A percentile compares a stretch with the other conserved stretches of the same genome.
Evolutionary conservation across 2,329 filamentous ascomycete genomes (phyloP).

Genomic region (Huntiella abstrusa): DNA sequence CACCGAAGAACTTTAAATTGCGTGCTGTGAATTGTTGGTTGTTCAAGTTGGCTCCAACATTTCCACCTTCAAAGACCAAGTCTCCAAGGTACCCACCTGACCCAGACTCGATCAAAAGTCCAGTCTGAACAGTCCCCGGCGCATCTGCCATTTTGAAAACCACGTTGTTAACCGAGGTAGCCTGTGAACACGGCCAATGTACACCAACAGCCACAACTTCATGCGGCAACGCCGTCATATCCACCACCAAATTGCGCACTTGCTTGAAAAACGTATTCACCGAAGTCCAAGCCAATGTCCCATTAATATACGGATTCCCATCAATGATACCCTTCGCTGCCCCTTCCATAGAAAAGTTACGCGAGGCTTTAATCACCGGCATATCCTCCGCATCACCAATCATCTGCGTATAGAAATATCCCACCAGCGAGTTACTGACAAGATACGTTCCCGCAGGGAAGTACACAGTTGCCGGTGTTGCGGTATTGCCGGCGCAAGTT

Average conservation of each 20-base stretch:
- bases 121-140: constrained; percentile 30
- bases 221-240: constrained; percentile 30
- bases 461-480: constrained; percentile 21
- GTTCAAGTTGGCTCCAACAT: constrained; percentile 35
- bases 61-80: constrained; percentile 51
- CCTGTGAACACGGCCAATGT: constrained; percentile 52
- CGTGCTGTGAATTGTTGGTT: constrained; percentile 57
- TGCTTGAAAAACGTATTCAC: constrained; percentile 43
- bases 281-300: constrained; percentile 27
- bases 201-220: constrained; percentile 32
- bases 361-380: constrained; percentile 34
- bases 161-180: constrained; percentile 39
- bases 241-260: constrained; percentile 37
- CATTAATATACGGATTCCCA: constrained; percentile 25
- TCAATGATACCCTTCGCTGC: constrained; percentile 26
- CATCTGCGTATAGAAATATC: constrained; percentile 65
- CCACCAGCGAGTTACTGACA: constrained; percentile 49
- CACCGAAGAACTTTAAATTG: constrained; percentile 46
- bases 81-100: constrained; percentile 51
- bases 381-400: constrained; percentile 47
- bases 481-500: constrained; percentile 15
- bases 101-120: constrained; percentile 44
- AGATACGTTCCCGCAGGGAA: constrained; percentile 41
- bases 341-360: constrained; percentile 23
- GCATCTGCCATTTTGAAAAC: constrained; percentile 31